Conservation (phyloP, 2,329 filamentous ascomycete species). For the Ascochyta fabae region DNA sequence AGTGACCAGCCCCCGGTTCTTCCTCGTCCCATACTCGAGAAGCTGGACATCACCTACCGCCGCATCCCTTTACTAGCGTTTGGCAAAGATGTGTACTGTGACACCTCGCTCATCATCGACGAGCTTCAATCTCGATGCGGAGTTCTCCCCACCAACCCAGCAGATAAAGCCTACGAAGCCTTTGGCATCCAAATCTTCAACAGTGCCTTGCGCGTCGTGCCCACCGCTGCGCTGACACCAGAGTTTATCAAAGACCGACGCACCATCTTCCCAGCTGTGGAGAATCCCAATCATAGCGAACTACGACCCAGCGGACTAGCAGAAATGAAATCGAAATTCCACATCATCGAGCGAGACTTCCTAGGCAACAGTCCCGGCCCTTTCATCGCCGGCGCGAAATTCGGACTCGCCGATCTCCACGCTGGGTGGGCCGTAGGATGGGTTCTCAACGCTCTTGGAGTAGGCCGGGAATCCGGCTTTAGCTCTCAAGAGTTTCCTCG, state of each 20-base stretch:
- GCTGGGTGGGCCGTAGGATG: slow-evolving; percentile 12
- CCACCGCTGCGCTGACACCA: slow-evolving; percentile 1
- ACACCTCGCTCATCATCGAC: slow-evolving; percentile 71
- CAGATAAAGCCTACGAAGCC: slow-evolving; percentile 33
- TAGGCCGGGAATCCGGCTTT: slow-evolving; percentile 6
- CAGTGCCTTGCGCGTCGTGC: slow-evolving; percentile 11
- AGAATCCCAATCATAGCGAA: not conserved
- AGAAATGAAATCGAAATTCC: slow-evolving; percentile 8
- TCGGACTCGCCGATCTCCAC: slow-evolving; percentile 12
- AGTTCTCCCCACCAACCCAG: slow-evolving; percentile 46
- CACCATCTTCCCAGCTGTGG: slow-evolving; percentile 6
- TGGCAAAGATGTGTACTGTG: slow-evolving; percentile 71
- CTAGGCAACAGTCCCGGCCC: not conserved
- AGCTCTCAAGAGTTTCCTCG: not conserved
- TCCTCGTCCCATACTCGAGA: slow-evolving; percentile 69
- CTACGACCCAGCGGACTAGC: slow-evolving; percentile 11
- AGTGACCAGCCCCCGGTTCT: slow-evolving; percentile 65
- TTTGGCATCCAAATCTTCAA: slow-evolving; percentile 5
- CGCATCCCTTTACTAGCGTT: slow-evolving; percentile 73
- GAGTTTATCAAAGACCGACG: slow-evolving; percentile 10
- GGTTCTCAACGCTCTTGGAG: not conserved
- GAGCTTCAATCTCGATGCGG: slow-evolving; percentile 64
- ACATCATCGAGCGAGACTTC: slow-evolving; percentile 10
- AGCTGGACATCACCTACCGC: slow-evolving; percentile 69
- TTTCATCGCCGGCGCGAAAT: slow-evolving; percentile 5